These are phyloP conservation scores for Alnus rubra DNA, from an alignment of 306 rosid species.

Conservation along the genomic window DNA sequence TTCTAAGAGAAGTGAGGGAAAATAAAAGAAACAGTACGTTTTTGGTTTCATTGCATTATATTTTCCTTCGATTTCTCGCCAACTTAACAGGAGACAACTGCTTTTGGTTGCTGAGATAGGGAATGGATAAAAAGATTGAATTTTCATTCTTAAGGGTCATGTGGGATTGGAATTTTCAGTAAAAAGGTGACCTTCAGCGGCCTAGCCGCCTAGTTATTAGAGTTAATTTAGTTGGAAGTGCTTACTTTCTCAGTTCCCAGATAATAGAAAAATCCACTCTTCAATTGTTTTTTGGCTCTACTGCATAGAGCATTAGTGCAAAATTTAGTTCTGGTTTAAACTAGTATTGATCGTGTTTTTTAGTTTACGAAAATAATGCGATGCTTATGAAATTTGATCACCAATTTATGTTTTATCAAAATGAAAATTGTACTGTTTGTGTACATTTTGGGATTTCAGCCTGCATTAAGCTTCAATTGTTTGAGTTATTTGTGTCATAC, in stretches of 20 bases:
- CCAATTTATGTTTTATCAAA: background rate
- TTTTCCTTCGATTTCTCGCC: background rate
- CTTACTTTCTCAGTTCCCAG: background rate
- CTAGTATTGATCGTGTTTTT: background rate
- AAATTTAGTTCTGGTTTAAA: background rate
- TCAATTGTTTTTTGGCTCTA: background rate
- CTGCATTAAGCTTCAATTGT: background rate
- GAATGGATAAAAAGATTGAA: background rate
- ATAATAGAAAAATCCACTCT: too few relatives aligned
- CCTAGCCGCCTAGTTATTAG: background rate
- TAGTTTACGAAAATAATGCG: background rate
- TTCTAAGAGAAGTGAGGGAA: background rate
- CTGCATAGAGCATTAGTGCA: background rate
- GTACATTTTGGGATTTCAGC: background rate
- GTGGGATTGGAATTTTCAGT: slow-evolving; percentile 3
- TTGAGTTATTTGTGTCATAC: background rate
- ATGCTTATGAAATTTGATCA: background rate
- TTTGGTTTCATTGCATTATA: background rate
- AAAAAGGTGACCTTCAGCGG: background rate
- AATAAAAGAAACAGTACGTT: background rate
- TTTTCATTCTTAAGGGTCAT: background rate
- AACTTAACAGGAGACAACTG: slow-evolving; percentile 20
- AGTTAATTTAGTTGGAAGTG: background rate
- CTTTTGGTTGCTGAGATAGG: slow-evolving; percentile 15
- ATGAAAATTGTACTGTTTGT: background rate